Evolutionary conservation across 129 eudicot genomes (phyloP), one percentile per base, ranked within the genome.

Genomic region (Gnaphalium uliginosum): DNA sequence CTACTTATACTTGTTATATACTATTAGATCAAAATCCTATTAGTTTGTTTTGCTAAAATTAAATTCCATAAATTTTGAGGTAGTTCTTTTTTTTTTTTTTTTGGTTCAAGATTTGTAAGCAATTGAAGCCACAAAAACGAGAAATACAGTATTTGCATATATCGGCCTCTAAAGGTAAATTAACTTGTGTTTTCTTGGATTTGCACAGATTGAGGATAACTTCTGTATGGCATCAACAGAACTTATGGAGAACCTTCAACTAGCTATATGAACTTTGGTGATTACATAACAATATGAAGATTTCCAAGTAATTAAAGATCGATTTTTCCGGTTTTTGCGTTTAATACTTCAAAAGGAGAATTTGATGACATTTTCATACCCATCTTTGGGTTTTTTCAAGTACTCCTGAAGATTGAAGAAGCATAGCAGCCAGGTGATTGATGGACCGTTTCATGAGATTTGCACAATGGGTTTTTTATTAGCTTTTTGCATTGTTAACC

Each of bases 211-310:
- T 58, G 69, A 68, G 26, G 68, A 73, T 60, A 74, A 69, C 25
- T 68, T 73, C 54, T 32, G 64, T 76, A 68, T 83, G 81, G 78
- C 80, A 35, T 13, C 72, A 57, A 32, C 73, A 7, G 86, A 83
- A 50, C 46, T 83, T 61, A 50, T 68, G 32, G 27, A 68, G 66
- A 62, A 78, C 23, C 77, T 83, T 8, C 68, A 74, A 59, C 37
- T 21, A 23, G 86, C 74, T 53, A 59, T 81, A 73, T 68, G 27
- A 66, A 37, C 1, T 43, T 68, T 2, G 8, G 57, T 48, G 48
- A 51, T 62, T 27, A 50, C 23, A 65, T 24, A 32, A 54, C 0
- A 19, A 48, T 19, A 33, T 24, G 50, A 64, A 51, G 50, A 64
- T 25, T 48, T 22, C 41, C 9, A 48, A 30, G 68, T 51, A 53